These are phyloP conservation scores for Lolium rigidum DNA, from an alignment of 176 grass and related monocot genomes.

Conservation along the genomic window DNA sequence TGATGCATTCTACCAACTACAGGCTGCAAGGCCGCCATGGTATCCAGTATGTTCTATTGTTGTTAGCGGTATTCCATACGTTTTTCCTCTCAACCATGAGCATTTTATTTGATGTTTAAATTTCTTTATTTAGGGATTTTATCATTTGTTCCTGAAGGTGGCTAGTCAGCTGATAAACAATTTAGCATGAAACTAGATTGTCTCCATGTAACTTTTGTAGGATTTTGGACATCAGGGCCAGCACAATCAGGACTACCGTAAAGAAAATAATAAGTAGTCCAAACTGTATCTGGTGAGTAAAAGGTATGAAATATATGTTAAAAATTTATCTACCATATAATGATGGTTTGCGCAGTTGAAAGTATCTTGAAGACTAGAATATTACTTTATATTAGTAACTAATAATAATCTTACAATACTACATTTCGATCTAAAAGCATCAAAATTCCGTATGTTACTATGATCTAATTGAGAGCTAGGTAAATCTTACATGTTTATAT, in stretches of 20 bases:
- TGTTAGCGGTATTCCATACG: background rate
- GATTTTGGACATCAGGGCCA: background rate
- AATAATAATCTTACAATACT: background rate
- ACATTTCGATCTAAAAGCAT: background rate
- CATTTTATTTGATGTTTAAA: background rate
- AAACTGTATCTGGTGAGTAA: background rate
- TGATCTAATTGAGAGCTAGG: background rate
- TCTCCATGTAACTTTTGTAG: too few relatives aligned
- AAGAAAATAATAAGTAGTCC: background rate
- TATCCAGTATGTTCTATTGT: background rate
- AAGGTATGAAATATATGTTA: background rate
- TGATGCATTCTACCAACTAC: background rate
- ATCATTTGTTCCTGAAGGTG: background rate
- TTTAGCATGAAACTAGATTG: background rate
- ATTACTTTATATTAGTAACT: background rate
- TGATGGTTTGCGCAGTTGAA: background rate
- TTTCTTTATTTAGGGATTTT: background rate
- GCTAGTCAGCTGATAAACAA: background rate
- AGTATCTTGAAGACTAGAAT: background rate
- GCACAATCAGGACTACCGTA: background rate
- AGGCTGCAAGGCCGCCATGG: background rate
- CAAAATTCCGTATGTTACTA: background rate
- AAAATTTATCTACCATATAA: background rate
- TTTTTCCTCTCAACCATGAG: background rate
- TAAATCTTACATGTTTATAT: conserved; percentile 17